Percentiles rank a stretch among this genome's conserved stretches.
phyloP scores from a whole-genome alignment of 305 asterid genomes.

The Andrographis paniculata region DNA sequence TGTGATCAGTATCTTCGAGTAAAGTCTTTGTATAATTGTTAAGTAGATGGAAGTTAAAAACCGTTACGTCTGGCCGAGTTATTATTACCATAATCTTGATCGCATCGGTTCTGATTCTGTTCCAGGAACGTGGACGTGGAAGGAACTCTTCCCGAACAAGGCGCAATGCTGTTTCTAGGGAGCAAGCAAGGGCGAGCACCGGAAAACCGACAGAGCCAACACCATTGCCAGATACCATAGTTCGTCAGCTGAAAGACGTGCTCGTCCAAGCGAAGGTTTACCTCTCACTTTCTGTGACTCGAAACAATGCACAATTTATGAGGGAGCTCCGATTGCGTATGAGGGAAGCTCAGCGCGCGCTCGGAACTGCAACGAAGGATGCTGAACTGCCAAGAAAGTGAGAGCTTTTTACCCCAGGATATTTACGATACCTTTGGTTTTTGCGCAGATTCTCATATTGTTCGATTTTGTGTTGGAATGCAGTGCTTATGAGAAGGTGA shows the following conservation, averaged over 20 bases:
- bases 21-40: too few relatives aligned
- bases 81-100: too few relatives aligned
- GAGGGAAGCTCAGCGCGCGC: conserved; percentile 59
- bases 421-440: neutral
- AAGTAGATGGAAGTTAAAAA: too few relatives aligned
- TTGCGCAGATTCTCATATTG: neutral
- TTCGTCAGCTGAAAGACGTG: conserved; percentile 68
- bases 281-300: conserved; percentile 57
- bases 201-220: conserved; percentile 33
- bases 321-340: conserved; percentile 67
- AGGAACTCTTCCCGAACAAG: conserved; percentile 23
- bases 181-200: conserved; percentile 24
- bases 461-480: conserved; percentile 14
- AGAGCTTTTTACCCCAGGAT: conserved; percentile 20
- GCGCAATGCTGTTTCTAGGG: conserved; percentile 26
- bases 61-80: too few relatives aligned
- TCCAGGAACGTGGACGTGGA: neutral
- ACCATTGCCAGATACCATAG: conserved; percentile 34
- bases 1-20: conserved; percentile 18
- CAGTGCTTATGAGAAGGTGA: conserved; percentile 58
- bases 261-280: conserved; percentile 54
- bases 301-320: conserved; percentile 52
- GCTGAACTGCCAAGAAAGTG: conserved; percentile 64
- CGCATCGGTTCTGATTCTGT: conserved; percentile 13
- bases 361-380: conserved; percentile 62